Evolutionary conservation across 805 yeast genomes (phyloP).

Genomic region (Saccharomycopsis babjevae): DNA sequence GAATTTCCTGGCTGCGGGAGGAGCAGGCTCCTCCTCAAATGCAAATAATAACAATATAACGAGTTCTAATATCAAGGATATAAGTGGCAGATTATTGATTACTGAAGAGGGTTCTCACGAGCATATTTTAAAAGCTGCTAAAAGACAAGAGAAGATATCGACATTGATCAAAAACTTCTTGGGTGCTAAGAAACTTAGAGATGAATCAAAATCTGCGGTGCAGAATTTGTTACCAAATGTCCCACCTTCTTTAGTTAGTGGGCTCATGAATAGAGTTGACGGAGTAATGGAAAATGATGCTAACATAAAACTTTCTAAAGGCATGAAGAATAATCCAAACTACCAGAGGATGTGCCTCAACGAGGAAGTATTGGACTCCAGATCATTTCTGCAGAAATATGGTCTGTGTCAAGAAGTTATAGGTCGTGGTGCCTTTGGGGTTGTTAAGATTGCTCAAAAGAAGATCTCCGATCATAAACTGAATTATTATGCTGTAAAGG

Average conservation of each 20-base stretch:
- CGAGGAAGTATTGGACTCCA: conserved; percentile 26
- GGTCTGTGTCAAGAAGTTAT: conserved; percentile 92
- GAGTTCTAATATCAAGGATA: not conserved
- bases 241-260: conserved; percentile 67
- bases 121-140: conserved; percentile 67
- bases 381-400: conserved; percentile 75
- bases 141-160: conserved; percentile 65
- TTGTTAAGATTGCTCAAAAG: conserved; percentile 81
- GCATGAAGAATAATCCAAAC: not conserved
- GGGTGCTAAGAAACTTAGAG: conserved; percentile 63
- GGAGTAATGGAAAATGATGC: conserved; percentile 19
- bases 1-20: conserved; percentile 8
- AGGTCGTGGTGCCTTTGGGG: conserved; percentile 92
- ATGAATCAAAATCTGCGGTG: conserved; percentile 63
- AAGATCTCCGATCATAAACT: conserved; percentile 35
- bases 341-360: conserved; percentile 10
- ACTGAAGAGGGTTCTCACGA: conserved; percentile 67
- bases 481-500: conserved; percentile 74
- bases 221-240: conserved; percentile 47
- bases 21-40: not conserved
- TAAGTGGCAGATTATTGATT: conserved; percentile 36
- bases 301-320: not conserved
- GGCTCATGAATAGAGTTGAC: conserved; percentile 52
- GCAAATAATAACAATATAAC: not conserved
- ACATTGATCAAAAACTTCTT: conserved; percentile 66